A percentile compares a stretch with the other conserved stretches of the same genome.
Evolutionary conservation across 192 early-diverging fungal genomes (phyloP).

Genomic region (Umbelopsis ramanniana): DNA sequence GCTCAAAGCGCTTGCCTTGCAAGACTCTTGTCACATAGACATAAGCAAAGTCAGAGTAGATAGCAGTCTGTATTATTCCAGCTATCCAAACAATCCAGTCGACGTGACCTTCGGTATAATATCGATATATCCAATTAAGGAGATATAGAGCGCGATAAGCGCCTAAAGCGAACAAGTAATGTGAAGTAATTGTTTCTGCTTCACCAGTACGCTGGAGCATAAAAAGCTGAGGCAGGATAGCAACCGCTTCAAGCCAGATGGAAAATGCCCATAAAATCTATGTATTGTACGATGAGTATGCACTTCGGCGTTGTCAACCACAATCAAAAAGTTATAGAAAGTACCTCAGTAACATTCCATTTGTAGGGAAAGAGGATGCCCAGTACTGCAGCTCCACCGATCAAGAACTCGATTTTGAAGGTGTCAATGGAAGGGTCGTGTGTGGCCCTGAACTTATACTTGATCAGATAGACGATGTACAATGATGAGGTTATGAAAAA

Average conservation of each 20-base stretch:
- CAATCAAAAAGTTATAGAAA: neutral
- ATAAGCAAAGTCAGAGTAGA: constrained; percentile 99
- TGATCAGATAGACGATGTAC: constrained; percentile 94
- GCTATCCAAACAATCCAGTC: constrained; percentile 91
- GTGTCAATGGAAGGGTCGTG: constrained; percentile 94
- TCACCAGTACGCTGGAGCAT: constrained; percentile 97
- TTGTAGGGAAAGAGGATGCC: constrained; percentile 77
- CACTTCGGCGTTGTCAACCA: neutral
- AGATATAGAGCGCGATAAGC: constrained; percentile 89
- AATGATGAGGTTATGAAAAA: constrained; percentile 88
- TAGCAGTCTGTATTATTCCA: constrained; percentile 90
- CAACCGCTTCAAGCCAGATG: constrained; percentile 94
- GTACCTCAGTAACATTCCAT: constrained; percentile 73
- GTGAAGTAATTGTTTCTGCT: constrained; percentile 99
- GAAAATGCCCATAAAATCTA: constrained; percentile 98
- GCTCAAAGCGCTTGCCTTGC: constrained; percentile 71
- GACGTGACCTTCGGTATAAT: constrained; percentile 67
- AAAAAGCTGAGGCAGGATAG: constrained; percentile 98
- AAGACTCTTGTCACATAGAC: constrained; percentile 78
- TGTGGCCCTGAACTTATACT: constrained; percentile 80
- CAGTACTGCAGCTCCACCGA: constrained; percentile 71
- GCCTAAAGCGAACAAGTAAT: constrained; percentile 98
- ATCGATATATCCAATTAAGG: constrained; percentile 96
- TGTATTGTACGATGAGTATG: neutral
- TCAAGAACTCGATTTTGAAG: constrained; percentile 86